phyloP scores from a whole-genome alignment of 1,139 yeast genomes.

The Debaryomyces subglobosus region DNA sequence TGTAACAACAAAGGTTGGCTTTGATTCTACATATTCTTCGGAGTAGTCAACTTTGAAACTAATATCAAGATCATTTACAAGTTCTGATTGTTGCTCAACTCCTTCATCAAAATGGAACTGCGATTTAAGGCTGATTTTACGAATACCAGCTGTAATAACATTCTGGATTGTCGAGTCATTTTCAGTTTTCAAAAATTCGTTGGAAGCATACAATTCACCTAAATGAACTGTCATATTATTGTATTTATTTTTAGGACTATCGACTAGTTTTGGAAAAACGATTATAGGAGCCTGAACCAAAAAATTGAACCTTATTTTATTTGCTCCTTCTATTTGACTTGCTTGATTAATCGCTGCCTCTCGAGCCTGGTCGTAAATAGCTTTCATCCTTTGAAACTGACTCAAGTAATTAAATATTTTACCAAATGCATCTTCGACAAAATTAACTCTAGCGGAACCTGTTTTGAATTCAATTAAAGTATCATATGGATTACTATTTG shows the following conservation, averaged over 20 bases:
- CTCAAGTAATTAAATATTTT: constrained; percentile 67
- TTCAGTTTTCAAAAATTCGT: constrained; percentile 48
- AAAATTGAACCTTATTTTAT: constrained; percentile 70
- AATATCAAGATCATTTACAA: constrained; percentile 72
- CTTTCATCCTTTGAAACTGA: constrained; percentile 84
- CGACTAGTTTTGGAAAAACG: constrained; percentile 67
- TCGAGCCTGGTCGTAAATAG: constrained; percentile 82
- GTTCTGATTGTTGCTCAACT: constrained; percentile 56
- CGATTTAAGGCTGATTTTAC: constrained; percentile 70
- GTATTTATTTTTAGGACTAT: constrained; percentile 40
- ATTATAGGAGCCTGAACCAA: constrained; percentile 79
- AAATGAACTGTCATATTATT: constrained; percentile 73
- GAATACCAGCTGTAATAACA: constrained; percentile 64
- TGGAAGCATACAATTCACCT: constrained; percentile 81
- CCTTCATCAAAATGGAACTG: constrained; percentile 52
- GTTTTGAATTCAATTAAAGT: constrained; percentile 68
- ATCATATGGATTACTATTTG: constrained; percentile 52
- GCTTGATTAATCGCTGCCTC: constrained; percentile 78
- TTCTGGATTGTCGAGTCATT: constrained; percentile 35
- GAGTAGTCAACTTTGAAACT: constrained; percentile 61
- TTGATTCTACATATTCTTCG: constrained; percentile 37
- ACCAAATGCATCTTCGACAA: constrained; percentile 79
- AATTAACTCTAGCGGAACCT: constrained; percentile 74
- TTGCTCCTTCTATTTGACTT: constrained; percentile 62
- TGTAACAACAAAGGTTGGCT: constrained; percentile 56